A percentile compares a stretch with the other conserved stretches of the same genome.
Conservation (phyloP, 1,139 yeast species). For the Pichia sp. region DNA sequence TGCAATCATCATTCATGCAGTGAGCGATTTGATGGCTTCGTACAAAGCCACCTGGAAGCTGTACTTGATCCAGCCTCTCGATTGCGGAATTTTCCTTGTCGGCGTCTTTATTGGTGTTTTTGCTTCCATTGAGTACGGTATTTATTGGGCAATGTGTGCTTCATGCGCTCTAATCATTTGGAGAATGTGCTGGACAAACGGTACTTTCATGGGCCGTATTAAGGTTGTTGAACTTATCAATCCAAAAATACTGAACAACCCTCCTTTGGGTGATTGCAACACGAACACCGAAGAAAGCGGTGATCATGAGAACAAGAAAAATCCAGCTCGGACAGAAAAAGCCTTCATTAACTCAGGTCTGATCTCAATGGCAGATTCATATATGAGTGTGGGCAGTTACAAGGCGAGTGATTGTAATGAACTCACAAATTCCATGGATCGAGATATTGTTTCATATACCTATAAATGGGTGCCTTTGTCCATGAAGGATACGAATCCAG, state of each 20-base stretch:
- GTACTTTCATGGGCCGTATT: constrained; percentile 77
- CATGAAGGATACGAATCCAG: constrained; percentile 34
- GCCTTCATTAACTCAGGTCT: constrained; percentile 28
- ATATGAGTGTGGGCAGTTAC: constrained; percentile 7
- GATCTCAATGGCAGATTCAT: constrained; percentile 14
- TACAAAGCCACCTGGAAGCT: constrained; percentile 68
- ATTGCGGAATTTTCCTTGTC: constrained; percentile 67
- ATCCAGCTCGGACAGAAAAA: constrained; percentile 5
- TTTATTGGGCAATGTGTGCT: constrained; percentile 85
- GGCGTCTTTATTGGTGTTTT: constrained; percentile 80
- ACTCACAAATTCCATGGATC: not conserved
- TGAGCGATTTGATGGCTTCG: constrained; percentile 74
- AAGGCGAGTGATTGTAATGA: constrained; percentile 5
- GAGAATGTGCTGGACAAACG: constrained; percentile 75
- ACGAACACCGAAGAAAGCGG: not conserved
- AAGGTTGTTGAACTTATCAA: constrained; percentile 40
- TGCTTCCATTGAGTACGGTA: constrained; percentile 79
- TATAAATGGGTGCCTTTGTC: constrained; percentile 79
- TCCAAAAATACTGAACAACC: not conserved
- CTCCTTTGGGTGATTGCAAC: too few species aligned
- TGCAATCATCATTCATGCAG: constrained; percentile 95
- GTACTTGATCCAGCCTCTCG: constrained; percentile 74
- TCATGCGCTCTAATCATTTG: constrained; percentile 71
- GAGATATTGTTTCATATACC: constrained; percentile 40
- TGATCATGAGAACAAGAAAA: not conserved